Evolutionary conservation across 225 moss, liverwort and hornwort species (phyloP).

Genomic region (Marchantia paleacea): DNA sequence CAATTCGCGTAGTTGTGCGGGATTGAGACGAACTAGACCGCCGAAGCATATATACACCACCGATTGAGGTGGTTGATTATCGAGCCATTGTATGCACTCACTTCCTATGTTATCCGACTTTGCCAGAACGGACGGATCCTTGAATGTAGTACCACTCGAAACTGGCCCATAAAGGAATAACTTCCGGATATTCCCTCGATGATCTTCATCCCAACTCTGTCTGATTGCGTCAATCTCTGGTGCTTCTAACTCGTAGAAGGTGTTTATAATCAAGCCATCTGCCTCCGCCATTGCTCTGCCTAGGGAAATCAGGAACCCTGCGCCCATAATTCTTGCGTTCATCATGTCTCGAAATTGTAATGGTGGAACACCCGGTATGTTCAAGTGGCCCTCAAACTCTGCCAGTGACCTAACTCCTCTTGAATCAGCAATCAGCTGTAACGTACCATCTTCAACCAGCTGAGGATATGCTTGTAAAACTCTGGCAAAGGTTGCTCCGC

Average conservation of each 20-base stretch:
- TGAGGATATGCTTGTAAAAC: not conserved
- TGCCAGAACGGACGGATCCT: not conserved
- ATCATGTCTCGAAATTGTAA: not conserved
- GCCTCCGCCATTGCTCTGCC: not conserved
- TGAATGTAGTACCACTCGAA: not conserved
- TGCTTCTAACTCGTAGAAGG: slow-evolving; percentile 7
- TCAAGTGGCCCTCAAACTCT: not conserved
- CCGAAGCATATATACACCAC: no score
- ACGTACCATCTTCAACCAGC: not conserved
- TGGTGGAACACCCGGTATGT: not conserved
- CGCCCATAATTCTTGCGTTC: fast-evolving
- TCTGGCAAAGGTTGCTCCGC: slow-evolving; percentile 2
- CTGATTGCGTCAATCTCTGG: slow-evolving; percentile 1
- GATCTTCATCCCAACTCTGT: not conserved
- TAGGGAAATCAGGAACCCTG: not conserved
- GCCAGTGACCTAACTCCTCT: not conserved
- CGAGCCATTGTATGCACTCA: slow-evolving; percentile 41
- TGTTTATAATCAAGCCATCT: not conserved
- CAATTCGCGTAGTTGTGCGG: no score
- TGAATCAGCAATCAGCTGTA: not conserved
- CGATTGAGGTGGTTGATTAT: not conserved
- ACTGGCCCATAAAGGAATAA: slow-evolving; percentile 2
- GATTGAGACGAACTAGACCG: no score
- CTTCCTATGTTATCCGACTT: not conserved
- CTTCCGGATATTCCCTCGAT: not conserved